Percentiles rank a stretch among this genome's conserved stretches.
Evolutionary conservation across 2,329 filamentous ascomycete genomes (phyloP).

Genomic region (Capronia americana): DNA sequence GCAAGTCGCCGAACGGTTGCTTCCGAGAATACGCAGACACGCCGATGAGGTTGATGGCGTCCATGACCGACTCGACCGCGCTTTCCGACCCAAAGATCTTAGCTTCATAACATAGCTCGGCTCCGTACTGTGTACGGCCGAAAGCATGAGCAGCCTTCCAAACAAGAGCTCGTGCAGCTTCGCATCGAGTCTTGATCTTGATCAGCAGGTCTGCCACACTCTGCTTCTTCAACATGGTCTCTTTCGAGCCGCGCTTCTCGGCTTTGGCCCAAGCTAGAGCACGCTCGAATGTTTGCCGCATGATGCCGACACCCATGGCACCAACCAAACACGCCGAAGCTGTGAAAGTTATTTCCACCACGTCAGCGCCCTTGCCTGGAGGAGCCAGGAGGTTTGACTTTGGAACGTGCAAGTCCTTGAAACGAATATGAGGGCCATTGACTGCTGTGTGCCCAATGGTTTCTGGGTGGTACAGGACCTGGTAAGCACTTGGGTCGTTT

Average conservation of each 20-base stretch:
- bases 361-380: constrained; percentile 52
- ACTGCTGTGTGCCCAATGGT: constrained; percentile 57
- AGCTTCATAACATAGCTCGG: constrained; percentile 57
- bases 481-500: constrained; percentile 54
- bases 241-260: constrained; percentile 55
- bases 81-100: constrained; percentile 61
- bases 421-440: constrained; percentile 58
- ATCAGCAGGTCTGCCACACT: constrained; percentile 60
- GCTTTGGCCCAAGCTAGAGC: constrained; percentile 58
- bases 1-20: constrained; percentile 52
- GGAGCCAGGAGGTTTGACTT: constrained; percentile 54
- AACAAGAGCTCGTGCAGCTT: constrained; percentile 57
- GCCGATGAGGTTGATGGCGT: constrained; percentile 61
- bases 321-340: constrained; percentile 58
- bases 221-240: constrained; percentile 57
- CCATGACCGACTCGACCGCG: constrained; percentile 56
- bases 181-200: constrained; percentile 59
- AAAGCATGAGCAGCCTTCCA: constrained; percentile 60
- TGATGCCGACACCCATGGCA: constrained; percentile 61
- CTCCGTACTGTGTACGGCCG: constrained; percentile 51
- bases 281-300: constrained; percentile 61
- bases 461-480: constrained; percentile 55
- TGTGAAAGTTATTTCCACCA: constrained; percentile 55
- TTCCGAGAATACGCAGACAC: constrained; percentile 55
- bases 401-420: constrained; percentile 57